Conservation (phyloP, 805 yeast genomes). For the Nakazawaea peltata region DNA sequence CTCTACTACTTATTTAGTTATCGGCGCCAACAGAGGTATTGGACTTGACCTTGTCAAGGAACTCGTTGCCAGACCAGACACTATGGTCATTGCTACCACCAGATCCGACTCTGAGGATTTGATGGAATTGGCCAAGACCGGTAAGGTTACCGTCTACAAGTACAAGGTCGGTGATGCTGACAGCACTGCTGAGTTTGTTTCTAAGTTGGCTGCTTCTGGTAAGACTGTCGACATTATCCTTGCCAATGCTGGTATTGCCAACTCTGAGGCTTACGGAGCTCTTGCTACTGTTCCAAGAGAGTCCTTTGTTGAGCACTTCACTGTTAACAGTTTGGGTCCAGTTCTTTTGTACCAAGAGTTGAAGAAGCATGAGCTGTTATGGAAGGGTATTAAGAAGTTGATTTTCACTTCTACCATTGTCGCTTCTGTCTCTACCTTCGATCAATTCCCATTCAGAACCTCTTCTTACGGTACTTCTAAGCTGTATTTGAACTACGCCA, state of each 20-base stretch:
- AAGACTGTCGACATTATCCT: background rate
- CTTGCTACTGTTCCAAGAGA: background rate
- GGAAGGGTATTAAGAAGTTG: too few species aligned
- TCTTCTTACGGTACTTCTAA: background rate
- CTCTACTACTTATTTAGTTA: conserved; percentile 22
- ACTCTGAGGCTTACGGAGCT: background rate
- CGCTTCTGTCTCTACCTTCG: background rate
- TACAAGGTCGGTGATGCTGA: background rate
- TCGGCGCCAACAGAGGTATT: conserved; percentile 37
- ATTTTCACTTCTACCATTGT: background rate
- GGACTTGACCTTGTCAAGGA: conserved; percentile 26
- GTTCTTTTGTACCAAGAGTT: background rate
- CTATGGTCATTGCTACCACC: background rate
- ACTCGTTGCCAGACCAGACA: conserved; percentile 13
- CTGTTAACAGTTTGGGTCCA: background rate
- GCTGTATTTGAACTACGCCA: background rate
- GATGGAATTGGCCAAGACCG: background rate
- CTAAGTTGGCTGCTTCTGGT: background rate
- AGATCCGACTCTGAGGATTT: background rate
- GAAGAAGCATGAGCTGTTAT: background rate
- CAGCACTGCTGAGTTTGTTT: background rate
- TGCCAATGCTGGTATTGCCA: background rate
- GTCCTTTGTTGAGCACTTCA: background rate
- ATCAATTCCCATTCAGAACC: too few species aligned
- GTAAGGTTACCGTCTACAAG: background rate